Base-by-base conservation (phyloP, 257 asterid species). In the Osmanthus fragrans region DNA sequence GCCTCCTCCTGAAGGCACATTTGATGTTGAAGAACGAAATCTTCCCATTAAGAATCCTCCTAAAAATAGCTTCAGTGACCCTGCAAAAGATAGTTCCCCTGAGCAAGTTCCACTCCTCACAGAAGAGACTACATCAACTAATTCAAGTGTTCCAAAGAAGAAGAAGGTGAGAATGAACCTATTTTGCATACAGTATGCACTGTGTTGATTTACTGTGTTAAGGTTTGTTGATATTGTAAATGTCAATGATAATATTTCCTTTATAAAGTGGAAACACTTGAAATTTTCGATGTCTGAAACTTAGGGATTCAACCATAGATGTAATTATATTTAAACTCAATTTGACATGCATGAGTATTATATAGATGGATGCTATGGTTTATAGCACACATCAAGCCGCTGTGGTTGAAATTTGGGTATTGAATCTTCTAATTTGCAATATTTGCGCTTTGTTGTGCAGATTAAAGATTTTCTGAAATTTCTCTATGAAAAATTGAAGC, bases 1-100 rank as follows among this genome's bases (percentile, higher is more conserved):
- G 77, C 97, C 98, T 81, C 99, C 99, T 70, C 90, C 91, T 5
- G 97, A 88, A 80, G 97, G 99, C 58, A 83, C 92, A 54, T 93
- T 87, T 64, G 96, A 96, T 66, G 39, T 79, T 75, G 93, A 78
- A 66, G 97, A 87, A 75, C 89, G 58, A 39, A 76, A 78, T 75
- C 79, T 82, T 75, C 89, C 89, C 45, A 21, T 85, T 75, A 92
- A 91, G 82, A 82, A 16, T 81, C 83, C 86, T 76, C 30, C 79
- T 6, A 84, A 83, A 74, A 84, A 69, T 73, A 76, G 76, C 82
- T 73, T 86, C 4, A 80, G 25, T 78, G 58, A 75, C 74, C 72
- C 76, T 70, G 79, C 70, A 49, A 80, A 80, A 80, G 90, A 81
- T 70, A 77, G 51, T 73, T 29, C 89, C 30, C 89, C 96, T 7